Conservation (phyloP, 2,329 filamentous ascomycete genomes). For the Rhynchosporium secalis region DNA sequence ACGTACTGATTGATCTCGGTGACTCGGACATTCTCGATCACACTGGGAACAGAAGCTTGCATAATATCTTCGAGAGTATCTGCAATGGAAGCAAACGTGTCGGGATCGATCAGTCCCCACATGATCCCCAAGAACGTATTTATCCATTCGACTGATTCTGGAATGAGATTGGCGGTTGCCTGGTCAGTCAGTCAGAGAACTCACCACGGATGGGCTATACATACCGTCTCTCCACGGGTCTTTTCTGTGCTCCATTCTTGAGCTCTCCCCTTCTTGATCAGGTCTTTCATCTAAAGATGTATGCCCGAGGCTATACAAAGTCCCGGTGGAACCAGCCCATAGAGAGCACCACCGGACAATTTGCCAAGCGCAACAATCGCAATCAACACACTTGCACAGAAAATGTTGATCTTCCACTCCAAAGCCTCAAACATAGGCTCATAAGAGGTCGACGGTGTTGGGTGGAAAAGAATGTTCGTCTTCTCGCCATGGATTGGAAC, state of each 20-base stretch:
- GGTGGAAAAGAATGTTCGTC: constrained; percentile 94
- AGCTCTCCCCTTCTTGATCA: constrained; percentile 78
- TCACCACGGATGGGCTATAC: constrained; percentile 23
- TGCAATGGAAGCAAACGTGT: constrained; percentile 88
- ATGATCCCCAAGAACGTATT: constrained; percentile 82
- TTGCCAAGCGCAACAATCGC: constrained; percentile 76
- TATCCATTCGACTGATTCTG: constrained; percentile 95
- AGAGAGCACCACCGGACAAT: constrained; percentile 74
- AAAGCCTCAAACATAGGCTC: constrained; percentile 81
- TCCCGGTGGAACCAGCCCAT: constrained; percentile 73
- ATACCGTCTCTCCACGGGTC: constrained; percentile 73
- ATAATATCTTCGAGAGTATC: constrained; percentile 95
- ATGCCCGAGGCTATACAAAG: constrained; percentile 74
- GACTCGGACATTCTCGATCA: constrained; percentile 93
- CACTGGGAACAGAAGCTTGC: constrained; percentile 87
- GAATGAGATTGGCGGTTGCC: constrained; percentile 84
- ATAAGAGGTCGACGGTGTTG: constrained; percentile 85
- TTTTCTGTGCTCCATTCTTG: constrained; percentile 88
- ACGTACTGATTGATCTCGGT: constrained; percentile 80
- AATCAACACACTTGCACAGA: constrained; percentile 70
- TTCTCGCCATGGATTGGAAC: constrained; percentile 95
- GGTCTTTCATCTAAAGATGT: constrained; percentile 86
- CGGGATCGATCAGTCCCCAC: constrained; percentile 91
- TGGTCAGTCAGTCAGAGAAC: constrained; percentile 10
- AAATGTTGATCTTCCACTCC: constrained; percentile 70